A percentile compares a stretch with the other conserved stretches of the same genome.
Evolutionary conservation across 78 protist species (phyloP).

Genomic region (Anaeramoeba flamelloides): DNA sequence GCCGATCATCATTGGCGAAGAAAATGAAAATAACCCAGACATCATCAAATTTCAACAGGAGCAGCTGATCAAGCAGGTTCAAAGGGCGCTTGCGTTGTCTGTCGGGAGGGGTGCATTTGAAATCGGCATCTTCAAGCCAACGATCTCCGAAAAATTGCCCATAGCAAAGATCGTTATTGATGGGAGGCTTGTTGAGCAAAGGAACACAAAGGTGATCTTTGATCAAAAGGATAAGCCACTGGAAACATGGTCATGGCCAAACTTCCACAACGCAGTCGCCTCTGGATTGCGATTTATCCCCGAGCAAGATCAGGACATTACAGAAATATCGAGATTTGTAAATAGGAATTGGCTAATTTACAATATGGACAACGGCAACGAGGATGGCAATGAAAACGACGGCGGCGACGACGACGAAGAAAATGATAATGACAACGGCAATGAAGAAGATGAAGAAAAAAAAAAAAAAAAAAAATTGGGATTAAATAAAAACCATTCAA

Average conservation of each 20-base stretch:
- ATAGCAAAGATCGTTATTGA: background rate
- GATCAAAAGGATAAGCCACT: background rate
- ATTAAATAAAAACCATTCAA: constrained; percentile 2
- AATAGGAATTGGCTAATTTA: background rate
- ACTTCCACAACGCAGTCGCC: constrained; percentile 69
- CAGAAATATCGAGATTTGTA: background rate
- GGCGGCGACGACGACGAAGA: too few relatives aligned
- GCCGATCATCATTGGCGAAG: background rate
- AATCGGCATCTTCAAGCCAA: background rate
- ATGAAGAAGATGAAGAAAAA: too few relatives aligned
- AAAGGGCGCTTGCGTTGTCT: background rate
- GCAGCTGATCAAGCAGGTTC: background rate
- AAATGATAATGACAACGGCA: too few relatives aligned
- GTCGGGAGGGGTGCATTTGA: background rate
- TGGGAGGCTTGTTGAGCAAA: background rate
- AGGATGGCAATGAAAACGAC: too few relatives aligned
- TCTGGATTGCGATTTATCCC: constrained; percentile 40
- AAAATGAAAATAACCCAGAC: background rate
- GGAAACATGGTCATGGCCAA: constrained; percentile 43
- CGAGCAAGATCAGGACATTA: background rate
- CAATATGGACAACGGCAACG: background rate
- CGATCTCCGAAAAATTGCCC: background rate
- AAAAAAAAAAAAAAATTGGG: too few relatives aligned
- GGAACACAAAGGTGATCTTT: background rate
- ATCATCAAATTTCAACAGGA: background rate